A percentile compares a stretch with the other conserved stretches of the same genome.
phyloP scores from a whole-genome alignment of 345 rosid genomes.

The Murraya paniculata region DNA sequence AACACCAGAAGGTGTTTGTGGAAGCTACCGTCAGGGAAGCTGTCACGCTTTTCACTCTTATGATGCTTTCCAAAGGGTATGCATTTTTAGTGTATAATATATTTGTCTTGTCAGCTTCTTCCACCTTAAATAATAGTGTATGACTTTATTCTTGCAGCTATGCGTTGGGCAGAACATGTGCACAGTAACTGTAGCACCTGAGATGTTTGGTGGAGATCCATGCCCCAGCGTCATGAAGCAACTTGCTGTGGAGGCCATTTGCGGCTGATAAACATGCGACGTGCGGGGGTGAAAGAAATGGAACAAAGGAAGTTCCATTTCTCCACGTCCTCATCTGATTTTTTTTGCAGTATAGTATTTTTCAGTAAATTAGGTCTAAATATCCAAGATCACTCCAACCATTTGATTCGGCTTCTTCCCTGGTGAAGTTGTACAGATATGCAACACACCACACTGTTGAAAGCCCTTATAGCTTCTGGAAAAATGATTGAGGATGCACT shows the following conservation, averaged over 20 bases:
- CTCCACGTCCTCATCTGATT: slow-evolving; percentile 24
- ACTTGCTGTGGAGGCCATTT: slow-evolving; percentile 84
- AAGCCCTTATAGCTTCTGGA: slow-evolving; percentile 32
- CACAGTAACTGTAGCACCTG: slow-evolving; percentile 91
- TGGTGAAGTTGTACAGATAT: slow-evolving; percentile 83
- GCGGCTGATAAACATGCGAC: slow-evolving; percentile 45
- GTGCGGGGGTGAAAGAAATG: slow-evolving; percentile 1
- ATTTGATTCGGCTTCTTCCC: slow-evolving; percentile 35
- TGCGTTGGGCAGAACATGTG: slow-evolving; percentile 91
- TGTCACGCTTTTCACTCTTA: slow-evolving; percentile 93
- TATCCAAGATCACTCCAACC: slow-evolving; percentile 17
- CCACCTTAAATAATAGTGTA: neutral
- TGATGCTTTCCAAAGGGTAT: slow-evolving; percentile 90
- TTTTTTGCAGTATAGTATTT: slow-evolving; percentile 13
- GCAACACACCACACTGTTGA: slow-evolving; percentile 45
- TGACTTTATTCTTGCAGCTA: slow-evolving; percentile 47
- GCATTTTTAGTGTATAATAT: slow-evolving; percentile 10
- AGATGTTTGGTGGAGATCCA: slow-evolving; percentile 95
- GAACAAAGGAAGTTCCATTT: slow-evolving; percentile 18
- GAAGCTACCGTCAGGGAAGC: slow-evolving; percentile 76
- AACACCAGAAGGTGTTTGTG: slow-evolving; percentile 86
- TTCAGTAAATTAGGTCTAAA: slow-evolving; percentile 24
- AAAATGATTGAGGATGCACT: slow-evolving; percentile 37
- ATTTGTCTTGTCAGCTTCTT: neutral
- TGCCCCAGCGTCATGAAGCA: slow-evolving; percentile 91